These are phyloP conservation scores for Apiospora sp. DNA, from an alignment of 2,329 filamentous ascomycete species.

Conservation along the genomic window DNA sequence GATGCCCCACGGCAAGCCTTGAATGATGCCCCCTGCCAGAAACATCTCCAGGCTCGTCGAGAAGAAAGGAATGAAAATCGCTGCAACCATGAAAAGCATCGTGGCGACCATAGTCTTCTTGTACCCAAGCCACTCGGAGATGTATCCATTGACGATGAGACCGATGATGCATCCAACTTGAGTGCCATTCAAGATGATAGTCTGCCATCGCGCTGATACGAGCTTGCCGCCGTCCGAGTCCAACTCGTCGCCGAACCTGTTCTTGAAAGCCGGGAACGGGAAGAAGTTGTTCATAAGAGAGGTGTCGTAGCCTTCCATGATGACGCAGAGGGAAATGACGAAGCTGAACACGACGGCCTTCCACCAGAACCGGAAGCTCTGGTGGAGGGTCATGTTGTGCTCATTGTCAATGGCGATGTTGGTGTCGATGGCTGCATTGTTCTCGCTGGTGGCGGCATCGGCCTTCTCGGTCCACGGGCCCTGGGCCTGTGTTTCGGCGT, in stretches of 20 bases:
- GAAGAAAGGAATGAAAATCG: slow-evolving; percentile 31
- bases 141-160: slow-evolving; percentile 27
- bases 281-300: slow-evolving; percentile 30
- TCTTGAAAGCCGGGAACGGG: slow-evolving; percentile 28
- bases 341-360: slow-evolving; percentile 28
- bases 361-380: slow-evolving; percentile 27
- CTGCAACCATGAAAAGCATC: slow-evolving; percentile 26
- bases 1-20: slow-evolving; percentile 29
- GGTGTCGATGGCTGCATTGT: slow-evolving; percentile 21
- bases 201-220: slow-evolving; percentile 28
- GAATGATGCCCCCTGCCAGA: slow-evolving; percentile 27
- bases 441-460: slow-evolving; percentile 1
- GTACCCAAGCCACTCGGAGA: slow-evolving; percentile 29
- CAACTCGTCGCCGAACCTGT: slow-evolving; percentile 29
- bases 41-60: slow-evolving; percentile 28
- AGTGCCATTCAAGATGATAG: slow-evolving; percentile 28
- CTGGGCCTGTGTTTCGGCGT: not conserved
- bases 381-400: slow-evolving; percentile 24
- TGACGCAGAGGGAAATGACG: slow-evolving; percentile 28
- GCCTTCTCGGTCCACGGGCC: slow-evolving; percentile 20
- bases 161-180: slow-evolving; percentile 29
- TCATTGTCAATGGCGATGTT: slow-evolving; percentile 28
- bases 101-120: slow-evolving; percentile 27
- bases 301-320: slow-evolving; percentile 29
- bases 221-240: slow-evolving; percentile 26